phyloP scores from a whole-genome alignment of 2,329 filamentous ascomycete species.

The Didymella segeticola region DNA sequence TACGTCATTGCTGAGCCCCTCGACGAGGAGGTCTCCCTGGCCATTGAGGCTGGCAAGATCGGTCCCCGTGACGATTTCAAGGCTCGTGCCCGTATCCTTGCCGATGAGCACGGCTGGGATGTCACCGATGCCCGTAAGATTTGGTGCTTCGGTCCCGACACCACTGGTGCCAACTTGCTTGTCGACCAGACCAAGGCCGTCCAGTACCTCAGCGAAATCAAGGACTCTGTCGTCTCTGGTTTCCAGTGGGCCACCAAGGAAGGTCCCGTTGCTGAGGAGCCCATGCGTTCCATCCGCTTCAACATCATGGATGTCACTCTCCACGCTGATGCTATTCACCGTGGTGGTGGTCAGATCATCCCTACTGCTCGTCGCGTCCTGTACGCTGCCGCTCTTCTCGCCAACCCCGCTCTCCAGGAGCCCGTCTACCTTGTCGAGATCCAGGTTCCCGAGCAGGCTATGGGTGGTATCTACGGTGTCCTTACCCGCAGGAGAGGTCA shows the following conservation, averaged over 20 bases:
- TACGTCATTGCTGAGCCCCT: constrained; percentile 94
- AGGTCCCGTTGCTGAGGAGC: constrained; percentile 97
- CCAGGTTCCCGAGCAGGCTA: constrained; percentile 96
- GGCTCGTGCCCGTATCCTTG: constrained; percentile 91
- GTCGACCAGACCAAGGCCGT: constrained; percentile 99
- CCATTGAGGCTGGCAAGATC: constrained; percentile 93
- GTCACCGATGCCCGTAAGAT: constrained; percentile 99
- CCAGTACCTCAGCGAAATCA: constrained; percentile 99
- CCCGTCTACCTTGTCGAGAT: constrained; percentile 99
- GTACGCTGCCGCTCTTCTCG: constrained; percentile 90
- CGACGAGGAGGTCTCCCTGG: constrained; percentile 86
- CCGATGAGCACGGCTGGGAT: constrained; percentile 98
- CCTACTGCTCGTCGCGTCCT: constrained; percentile 97
- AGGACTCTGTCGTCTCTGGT: constrained; percentile 98
- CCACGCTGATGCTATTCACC: constrained; percentile 99
- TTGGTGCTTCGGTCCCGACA: constrained; percentile 99
- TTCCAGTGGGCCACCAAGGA: constrained; percentile 99
- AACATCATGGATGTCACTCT: constrained; percentile 99
- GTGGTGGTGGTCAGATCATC: constrained; percentile 99
- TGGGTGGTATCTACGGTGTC: constrained; percentile 99
- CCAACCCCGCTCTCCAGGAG: constrained; percentile 90
- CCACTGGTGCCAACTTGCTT: constrained; percentile 95
- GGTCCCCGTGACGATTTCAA: constrained; percentile 98
- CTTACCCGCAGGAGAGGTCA: constrained; percentile 97
- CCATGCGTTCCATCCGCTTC: constrained; percentile 95